Base-by-base conservation (phyloP, 805 yeast species). In the Lipomyces oligophaga region DNA sequence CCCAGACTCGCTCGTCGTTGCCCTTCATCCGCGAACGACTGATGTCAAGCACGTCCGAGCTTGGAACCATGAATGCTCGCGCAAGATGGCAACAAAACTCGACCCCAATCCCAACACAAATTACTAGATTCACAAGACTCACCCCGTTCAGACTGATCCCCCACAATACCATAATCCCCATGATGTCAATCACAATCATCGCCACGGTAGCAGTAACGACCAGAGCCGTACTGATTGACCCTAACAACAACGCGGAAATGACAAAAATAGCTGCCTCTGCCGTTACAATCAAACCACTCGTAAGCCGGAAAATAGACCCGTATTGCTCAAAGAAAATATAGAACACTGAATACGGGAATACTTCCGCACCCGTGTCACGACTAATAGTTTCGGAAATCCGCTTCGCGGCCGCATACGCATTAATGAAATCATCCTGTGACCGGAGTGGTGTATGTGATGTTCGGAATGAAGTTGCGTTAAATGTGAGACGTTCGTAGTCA, bases 301-400 rank as follows among this genome's bases (percentile, higher is more conserved):
- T 77, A 47, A 81, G 67, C n/a, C 62, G 49, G 6, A 82, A 68
- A 27, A 90, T 79, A 0, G 84, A 71, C 35, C 72, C 73, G 65
- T 90, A 90, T 68, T 90, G 97, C 15, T 85, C 95, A 62, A 90
- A 90, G 65, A 83, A 90, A 24, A 93, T 80, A 69, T 93, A 90
- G 65, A 90, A 90, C 22, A 94, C 94, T 1, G 96, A 86, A 65
- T 86, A 89, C 1, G 97, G 95, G 74, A 85, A 90, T 1, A 88
- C 71, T 13, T 80, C 77, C 6, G 80, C 61, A 18, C 71, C 76
- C 7, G 70, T 59, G 5, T 54, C 50, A 16, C 60, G 56, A 10
- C 65, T 57, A 40, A 68, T 65, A 22, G 81, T 83, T 4, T 74
- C 66, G 1, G 81, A 75, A 1, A 90, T 74, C 55, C 94, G 70